A percentile compares a stretch with the other conserved stretches of the same genome.
phyloP scores from a whole-genome alignment of 2,329 filamentous ascomycete species.

The Claviceps pazoutovae region DNA sequence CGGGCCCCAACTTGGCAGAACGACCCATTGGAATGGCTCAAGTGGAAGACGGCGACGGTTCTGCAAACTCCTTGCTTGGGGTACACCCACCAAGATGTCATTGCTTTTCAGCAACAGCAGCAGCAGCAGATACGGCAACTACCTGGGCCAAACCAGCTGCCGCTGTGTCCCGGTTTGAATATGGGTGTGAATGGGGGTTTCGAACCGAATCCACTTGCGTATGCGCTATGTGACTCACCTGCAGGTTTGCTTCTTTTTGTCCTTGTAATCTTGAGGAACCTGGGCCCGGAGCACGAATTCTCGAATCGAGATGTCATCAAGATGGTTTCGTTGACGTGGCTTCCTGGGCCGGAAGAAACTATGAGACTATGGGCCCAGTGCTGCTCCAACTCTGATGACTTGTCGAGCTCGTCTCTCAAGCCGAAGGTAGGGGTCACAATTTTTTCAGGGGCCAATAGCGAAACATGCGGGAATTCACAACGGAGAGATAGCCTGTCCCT shows the following conservation, averaged over 20 bases:
- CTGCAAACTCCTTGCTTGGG: constrained; percentile 38
- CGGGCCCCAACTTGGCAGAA: constrained; percentile 30
- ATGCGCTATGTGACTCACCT: constrained; percentile 49
- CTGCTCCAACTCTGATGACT: constrained; percentile 17
- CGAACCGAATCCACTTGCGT: constrained; percentile 42
- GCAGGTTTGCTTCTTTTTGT: constrained; percentile 42
- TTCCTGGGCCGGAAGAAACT: constrained; percentile 49
- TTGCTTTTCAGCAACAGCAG: constrained; percentile 19
- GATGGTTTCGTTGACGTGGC: constrained; percentile 48
- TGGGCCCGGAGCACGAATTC: constrained; percentile 27
- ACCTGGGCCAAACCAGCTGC: constrained; percentile 6
- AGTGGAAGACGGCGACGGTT: constrained; percentile 39
- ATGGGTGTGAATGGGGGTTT: constrained; percentile 17
- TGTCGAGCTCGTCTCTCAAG: constrained; percentile 14
- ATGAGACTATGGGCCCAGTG: constrained; percentile 42
- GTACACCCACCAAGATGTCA: constrained; percentile 39
- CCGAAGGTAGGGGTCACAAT: constrained; percentile 30
- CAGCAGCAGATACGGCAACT: neutral
- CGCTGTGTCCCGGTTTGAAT: constrained; percentile 12
- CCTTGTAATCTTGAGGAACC: constrained; percentile 30
- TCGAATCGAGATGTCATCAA: constrained; percentile 42
- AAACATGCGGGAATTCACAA: neutral
- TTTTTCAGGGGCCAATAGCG: constrained; percentile 27
- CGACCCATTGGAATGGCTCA: constrained; percentile 35
- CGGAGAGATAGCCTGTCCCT: constrained; percentile 4